These are phyloP conservation scores for Phytophthora pseudosyringae DNA, from an alignment of 352 stramenopile species.

Conservation along the genomic window DNA sequence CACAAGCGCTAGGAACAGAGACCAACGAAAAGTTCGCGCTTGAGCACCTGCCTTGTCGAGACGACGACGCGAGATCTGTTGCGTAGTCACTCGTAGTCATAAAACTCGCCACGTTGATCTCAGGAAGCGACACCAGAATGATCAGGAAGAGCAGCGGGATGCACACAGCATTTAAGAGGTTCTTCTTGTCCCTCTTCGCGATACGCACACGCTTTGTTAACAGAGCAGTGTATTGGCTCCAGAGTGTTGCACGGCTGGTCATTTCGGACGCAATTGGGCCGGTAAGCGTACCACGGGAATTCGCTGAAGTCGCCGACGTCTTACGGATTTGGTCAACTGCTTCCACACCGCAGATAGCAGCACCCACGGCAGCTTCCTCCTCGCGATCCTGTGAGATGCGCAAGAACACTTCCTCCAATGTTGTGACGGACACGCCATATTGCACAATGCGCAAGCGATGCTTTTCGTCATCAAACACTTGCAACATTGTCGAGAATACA, in stretches of 20 bases:
- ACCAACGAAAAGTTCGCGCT: conserved; percentile 32
- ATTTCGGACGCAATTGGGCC: conserved; percentile 27
- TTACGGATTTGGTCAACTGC: conserved; percentile 41
- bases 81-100: conserved; percentile 39
- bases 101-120: conserved; percentile 68
- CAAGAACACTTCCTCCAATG: conserved; percentile 99
- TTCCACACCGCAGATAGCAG: conserved; percentile 26
- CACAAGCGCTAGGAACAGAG: conserved; percentile 30
- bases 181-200: conserved; percentile 70
- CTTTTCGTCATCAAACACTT: conserved; percentile 70
- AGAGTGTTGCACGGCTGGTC: conserved; percentile 38
- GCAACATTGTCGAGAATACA: conserved; percentile 93
- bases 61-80: conserved; percentile 28
- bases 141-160: conserved; percentile 71
- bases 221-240: conserved; percentile 54
- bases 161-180: conserved; percentile 56
- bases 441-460: conserved; percentile 67
- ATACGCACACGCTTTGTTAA: conserved; percentile 70
- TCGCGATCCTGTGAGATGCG: conserved; percentile 63
- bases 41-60: conserved; percentile 37
- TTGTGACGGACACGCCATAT: conserved; percentile 98
- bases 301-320: conserved; percentile 43
- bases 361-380: conserved; percentile 28
- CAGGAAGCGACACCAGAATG: conserved; percentile 53
- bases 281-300: conserved; percentile 35